phyloP scores from a whole-genome alignment of 345 rosid species.

The Citrus medica region DNA sequence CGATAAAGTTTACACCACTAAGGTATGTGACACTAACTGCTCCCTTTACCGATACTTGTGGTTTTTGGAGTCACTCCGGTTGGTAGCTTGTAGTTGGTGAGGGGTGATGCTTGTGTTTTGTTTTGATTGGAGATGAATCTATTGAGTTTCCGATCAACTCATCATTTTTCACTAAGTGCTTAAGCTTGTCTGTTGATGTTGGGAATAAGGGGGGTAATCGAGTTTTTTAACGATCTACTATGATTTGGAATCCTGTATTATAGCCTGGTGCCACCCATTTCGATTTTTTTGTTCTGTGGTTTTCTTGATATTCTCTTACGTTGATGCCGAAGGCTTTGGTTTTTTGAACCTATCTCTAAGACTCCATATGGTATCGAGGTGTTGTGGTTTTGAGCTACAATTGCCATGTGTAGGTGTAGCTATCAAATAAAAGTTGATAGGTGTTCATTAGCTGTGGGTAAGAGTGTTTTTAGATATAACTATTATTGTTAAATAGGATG shows the following conservation, averaged over 20 bases:
- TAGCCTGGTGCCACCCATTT: not conserved
- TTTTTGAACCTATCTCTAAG: not conserved
- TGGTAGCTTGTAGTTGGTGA: not conserved
- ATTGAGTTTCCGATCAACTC: not conserved
- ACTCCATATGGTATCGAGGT: too few species aligned
- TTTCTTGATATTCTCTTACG: not conserved
- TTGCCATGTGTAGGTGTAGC: too few species aligned
- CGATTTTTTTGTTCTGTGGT: not conserved
- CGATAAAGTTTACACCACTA: constrained; percentile 50
- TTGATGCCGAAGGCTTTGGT: not conserved
- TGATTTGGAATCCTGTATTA: too few species aligned
- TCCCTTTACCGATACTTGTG: not conserved
- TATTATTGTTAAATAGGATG: too few species aligned
- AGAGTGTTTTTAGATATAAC: too few species aligned
- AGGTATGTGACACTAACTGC: constrained; percentile 18
- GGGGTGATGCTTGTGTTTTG: not conserved
- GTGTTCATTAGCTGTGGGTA: too few species aligned
- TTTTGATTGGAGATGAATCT: not conserved
- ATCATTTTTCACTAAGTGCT: not conserved
- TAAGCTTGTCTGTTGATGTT: too few species aligned
- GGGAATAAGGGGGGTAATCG: too few species aligned
- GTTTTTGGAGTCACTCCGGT: not conserved
- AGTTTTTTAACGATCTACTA: too few species aligned
- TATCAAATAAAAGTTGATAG: too few species aligned
- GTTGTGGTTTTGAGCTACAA: too few species aligned